Evolutionary conservation across 2,329 filamentous ascomycete genomes (phyloP).

Genomic region (Colletotrichum sublineola): DNA sequence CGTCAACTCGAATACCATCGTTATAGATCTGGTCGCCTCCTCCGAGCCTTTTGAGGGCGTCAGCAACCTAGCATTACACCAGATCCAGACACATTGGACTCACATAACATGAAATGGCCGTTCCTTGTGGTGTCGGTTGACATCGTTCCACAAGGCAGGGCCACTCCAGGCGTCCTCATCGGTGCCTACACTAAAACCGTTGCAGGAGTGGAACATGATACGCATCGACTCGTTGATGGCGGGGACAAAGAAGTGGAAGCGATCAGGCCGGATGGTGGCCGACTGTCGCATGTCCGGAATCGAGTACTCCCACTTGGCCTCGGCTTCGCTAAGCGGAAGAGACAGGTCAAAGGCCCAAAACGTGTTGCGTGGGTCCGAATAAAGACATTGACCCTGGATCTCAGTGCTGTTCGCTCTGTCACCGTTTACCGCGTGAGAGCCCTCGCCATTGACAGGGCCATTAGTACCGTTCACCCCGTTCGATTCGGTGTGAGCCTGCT

Average conservation of each 20-base stretch:
- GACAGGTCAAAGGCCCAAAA: slow-evolving; percentile 94
- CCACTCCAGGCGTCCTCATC: slow-evolving; percentile 90
- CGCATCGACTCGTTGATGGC: slow-evolving; percentile 90
- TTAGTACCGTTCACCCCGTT: slow-evolving; percentile 49
- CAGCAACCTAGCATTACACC: slow-evolving; percentile 36
- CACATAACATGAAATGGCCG: slow-evolving; percentile 92
- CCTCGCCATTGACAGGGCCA: slow-evolving; percentile 49
- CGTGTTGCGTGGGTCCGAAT: slow-evolving; percentile 78
- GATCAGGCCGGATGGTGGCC: slow-evolving; percentile 66
- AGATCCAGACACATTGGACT: slow-evolving; percentile 48
- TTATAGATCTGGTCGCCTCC: slow-evolving; percentile 98
- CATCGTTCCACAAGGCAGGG: slow-evolving; percentile 95
- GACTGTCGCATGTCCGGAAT: slow-evolving; percentile 76
- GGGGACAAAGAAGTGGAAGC: slow-evolving; percentile 87
- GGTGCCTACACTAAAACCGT: slow-evolving; percentile 92
- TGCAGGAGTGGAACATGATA: slow-evolving; percentile 98
- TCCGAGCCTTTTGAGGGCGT: slow-evolving; percentile 73
- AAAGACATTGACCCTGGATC: slow-evolving; percentile 70
- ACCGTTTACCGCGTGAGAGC: slow-evolving; percentile 47
- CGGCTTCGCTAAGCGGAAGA: slow-evolving; percentile 78
- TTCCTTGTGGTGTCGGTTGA: slow-evolving; percentile 82
- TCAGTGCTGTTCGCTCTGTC: slow-evolving; percentile 28
- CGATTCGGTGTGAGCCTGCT: slow-evolving; percentile 41
- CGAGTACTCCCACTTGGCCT: slow-evolving; percentile 84
- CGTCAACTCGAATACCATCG: slow-evolving; percentile 87